These are phyloP conservation scores for Pulveroboletus sp. DNA, from an alignment of 768 basidiomycete species.

Conservation along the genomic window DNA sequence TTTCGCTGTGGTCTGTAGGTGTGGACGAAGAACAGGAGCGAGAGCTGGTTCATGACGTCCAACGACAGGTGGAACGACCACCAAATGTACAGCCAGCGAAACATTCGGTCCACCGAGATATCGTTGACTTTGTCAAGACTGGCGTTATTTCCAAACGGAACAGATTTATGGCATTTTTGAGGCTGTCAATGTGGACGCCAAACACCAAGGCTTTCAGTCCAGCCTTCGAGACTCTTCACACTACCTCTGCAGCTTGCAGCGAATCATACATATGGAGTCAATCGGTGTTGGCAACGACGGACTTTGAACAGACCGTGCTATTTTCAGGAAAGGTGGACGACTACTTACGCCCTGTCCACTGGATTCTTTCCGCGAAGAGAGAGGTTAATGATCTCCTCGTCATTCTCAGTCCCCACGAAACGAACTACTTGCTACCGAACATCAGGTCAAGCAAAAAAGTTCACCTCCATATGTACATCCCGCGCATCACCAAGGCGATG, in stretches of 20 bases:
- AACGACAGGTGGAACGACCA: conserved; percentile 20
- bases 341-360: conserved; percentile 39
- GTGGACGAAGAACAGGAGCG: background rate
- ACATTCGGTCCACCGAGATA: background rate
- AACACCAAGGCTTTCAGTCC: conserved; percentile 22
- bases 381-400: conserved; percentile 31
- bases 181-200: no score
- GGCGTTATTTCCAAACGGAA: conserved; percentile 21
- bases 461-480: conserved; percentile 41
- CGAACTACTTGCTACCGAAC: conserved; percentile 34
- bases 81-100: conserved; percentile 23
- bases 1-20: background rate
- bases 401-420: conserved; percentile 42
- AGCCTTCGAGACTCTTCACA: conserved; percentile 10
- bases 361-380: conserved; percentile 40
- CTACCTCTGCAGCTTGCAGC: conserved; percentile 7
- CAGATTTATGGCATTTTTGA: background rate
- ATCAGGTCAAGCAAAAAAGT: conserved; percentile 34
- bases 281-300: conserved; percentile 12
- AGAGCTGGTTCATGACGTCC: background rate
- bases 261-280: conserved; percentile 22
- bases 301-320: conserved; percentile 12
- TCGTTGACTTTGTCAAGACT: conserved; percentile 12
- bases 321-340: conserved; percentile 22
- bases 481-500: conserved; percentile 34